Evolutionary conservation across 2,329 filamentous ascomycete species (phyloP), one percentile per base, ranked within the genome.

Genomic region (Penicillium thymicola): DNA sequence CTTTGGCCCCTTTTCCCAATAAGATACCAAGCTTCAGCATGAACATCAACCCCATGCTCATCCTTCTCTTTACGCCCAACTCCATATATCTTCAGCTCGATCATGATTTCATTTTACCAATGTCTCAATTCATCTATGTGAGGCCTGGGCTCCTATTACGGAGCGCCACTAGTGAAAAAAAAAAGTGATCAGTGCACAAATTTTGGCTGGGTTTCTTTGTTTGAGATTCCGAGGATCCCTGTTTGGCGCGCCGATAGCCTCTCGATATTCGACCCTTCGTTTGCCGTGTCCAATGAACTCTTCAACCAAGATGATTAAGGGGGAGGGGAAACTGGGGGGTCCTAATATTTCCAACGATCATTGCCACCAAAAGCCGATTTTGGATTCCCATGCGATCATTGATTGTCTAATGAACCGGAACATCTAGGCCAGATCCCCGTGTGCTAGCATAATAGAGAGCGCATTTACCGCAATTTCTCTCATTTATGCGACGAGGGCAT

Each of bases 171-270:
- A 8, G 23, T 30, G n/a, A 48, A 10, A n/a, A 40, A 25, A 5
- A 14, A 40, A 52, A 50, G 36, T 50, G 51, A 54, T 42, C 37
- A 49, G 45, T 50, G 51, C 51, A n/a, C 21, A n/a, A 27, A 11
- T 10, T 16, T 18, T 23, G 2, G 6, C 13, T 51, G 38, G 16
- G 40, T 52, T 55, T 56, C 54, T 56, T 56, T 56, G 54, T 56
- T 46, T 46, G 54, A 46, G 9, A 50, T 56, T 23, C 54, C 54
- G 48, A 42, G 8, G 2, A 52, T 36, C 54, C 54, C 48, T 56
- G 54, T 46, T 41, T 40, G 23, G 40, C 34, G 34, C 48, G 21
- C 23, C 23, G 48, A 51, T 51, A 51, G 38, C 32, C 38, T 50
- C 28, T 50, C 13, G 30, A 49, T 21, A 28, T 27, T 30, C 5